phyloP scores from a whole-genome alignment of 257 asterid genomes.

The Orobanche coerulescens region DNA sequence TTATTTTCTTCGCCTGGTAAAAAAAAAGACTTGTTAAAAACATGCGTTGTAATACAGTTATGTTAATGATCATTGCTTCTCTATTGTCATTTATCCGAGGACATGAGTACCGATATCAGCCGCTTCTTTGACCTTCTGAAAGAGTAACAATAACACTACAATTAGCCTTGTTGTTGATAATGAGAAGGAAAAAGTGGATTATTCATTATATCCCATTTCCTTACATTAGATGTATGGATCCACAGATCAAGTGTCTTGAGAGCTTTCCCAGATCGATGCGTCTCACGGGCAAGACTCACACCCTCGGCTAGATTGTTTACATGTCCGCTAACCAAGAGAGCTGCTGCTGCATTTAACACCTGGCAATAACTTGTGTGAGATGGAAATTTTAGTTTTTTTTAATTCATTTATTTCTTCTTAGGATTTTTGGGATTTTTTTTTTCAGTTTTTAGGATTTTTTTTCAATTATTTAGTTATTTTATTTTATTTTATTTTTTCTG shows the following conservation, averaged over 20 bases:
- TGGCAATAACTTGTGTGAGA: too few relatives aligned
- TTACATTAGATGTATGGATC: slow-evolving; percentile 65
- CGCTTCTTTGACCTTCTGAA: slow-evolving; percentile 38
- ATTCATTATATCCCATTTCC: slow-evolving; percentile 11
- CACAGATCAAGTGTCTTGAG: slow-evolving; percentile 59
- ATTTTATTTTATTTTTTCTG: too few relatives aligned
- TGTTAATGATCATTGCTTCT: not conserved
- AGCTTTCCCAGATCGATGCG: slow-evolving; percentile 68
- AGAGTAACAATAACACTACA: not conserved
- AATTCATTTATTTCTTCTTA: too few relatives aligned
- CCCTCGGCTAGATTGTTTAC: slow-evolving; percentile 59
- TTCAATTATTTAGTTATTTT: too few relatives aligned
- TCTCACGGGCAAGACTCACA: slow-evolving; percentile 60
- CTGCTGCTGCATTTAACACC: slow-evolving; percentile 91
- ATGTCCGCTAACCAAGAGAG: slow-evolving; percentile 67
- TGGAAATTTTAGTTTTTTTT: too few relatives aligned
- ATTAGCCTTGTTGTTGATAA: not conserved
- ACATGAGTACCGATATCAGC: slow-evolving; percentile 13
- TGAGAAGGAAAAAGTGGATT: not conserved
- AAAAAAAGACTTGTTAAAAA: not conserved
- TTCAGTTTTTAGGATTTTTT: too few relatives aligned
- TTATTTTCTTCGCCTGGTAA: not conserved
- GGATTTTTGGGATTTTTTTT: too few relatives aligned
- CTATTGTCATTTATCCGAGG: slow-evolving; percentile 16
- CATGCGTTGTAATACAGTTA: not conserved